Conservation (phyloP, 2,329 filamentous ascomycete species). For the Penicillium janthinellum region DNA sequence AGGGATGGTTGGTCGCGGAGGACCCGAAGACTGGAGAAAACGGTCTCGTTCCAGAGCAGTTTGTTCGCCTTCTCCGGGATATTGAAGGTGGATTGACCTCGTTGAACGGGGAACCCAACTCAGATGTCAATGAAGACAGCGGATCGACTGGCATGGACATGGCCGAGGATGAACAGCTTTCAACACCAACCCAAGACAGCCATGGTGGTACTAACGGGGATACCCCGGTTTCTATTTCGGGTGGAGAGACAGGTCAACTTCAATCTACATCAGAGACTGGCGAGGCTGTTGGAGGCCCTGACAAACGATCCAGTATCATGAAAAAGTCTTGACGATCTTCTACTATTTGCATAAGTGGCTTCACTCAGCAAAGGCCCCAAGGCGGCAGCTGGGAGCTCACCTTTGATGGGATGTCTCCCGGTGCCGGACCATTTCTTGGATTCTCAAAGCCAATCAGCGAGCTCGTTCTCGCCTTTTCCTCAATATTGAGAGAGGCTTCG, state of each 20-base stretch:
- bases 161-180: slow-evolving; percentile 42
- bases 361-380: slow-evolving; percentile 14
- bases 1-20: slow-evolving; percentile 96
- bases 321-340: slow-evolving; percentile 18
- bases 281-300: slow-evolving; percentile 4
- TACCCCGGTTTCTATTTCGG: slow-evolving; percentile 4
- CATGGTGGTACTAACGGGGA: slow-evolving; percentile 16
- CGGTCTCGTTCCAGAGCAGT: slow-evolving; percentile 93
- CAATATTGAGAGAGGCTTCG: background rate
- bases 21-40: slow-evolving; percentile 93
- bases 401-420: background rate
- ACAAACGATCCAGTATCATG: slow-evolving; percentile 18
- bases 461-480: background rate
- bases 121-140: slow-evolving; percentile 50
- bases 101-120: slow-evolving; percentile 58
- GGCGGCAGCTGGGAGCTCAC: background rate
- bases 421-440: background rate
- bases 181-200: slow-evolving; percentile 35
- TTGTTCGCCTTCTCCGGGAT: slow-evolving; percentile 86
- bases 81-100: slow-evolving; percentile 88
- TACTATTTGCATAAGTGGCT: slow-evolving; percentile 10
- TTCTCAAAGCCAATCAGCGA: background rate
- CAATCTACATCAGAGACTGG: slow-evolving; percentile 7
- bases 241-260: slow-evolving; percentile 4
- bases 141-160: slow-evolving; percentile 57